Conservation (phyloP, 163 green algal genomes). For the Coccomyxa subellipsoidea region DNA sequence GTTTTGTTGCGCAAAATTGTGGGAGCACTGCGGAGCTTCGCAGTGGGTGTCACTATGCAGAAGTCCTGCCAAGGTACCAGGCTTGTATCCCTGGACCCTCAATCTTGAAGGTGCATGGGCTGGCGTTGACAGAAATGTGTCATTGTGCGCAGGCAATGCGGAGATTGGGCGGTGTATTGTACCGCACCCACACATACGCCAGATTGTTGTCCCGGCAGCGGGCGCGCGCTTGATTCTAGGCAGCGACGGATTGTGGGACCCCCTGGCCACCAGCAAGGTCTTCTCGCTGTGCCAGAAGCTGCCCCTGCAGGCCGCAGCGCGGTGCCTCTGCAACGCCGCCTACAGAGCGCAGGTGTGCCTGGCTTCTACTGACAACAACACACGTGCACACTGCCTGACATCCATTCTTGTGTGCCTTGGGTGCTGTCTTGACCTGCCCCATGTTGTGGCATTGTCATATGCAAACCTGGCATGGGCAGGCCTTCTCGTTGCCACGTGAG, state of each 20-base stretch:
- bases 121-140: neutral
- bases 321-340: neutral
- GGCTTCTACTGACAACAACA: no score
- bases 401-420: neutral
- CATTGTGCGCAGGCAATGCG: constrained; percentile 46
- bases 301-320: neutral
- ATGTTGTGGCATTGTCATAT: neutral
- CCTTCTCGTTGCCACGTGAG: neutral
- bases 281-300: neutral
- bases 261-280: neutral
- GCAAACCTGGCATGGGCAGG: neutral
- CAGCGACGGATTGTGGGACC: constrained; percentile 81
- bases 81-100: no score
- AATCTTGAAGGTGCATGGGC: no score
- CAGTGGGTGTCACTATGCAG: neutral
- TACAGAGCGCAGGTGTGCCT: neutral
- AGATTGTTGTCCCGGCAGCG: constrained; percentile 44
- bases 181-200: constrained; percentile 8
- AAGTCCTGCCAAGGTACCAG: neutral
- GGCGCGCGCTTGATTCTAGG: constrained; percentile 72
- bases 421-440: neutral
- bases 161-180: constrained; percentile 53
- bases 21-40: neutral
- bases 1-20: no score
- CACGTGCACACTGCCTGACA: no score